A percentile compares a stretch with the other conserved stretches of the same genome.
Conservation (phyloP, 768 basidiomycete species). For the Gloeopeniophorella convolvens region DNA sequence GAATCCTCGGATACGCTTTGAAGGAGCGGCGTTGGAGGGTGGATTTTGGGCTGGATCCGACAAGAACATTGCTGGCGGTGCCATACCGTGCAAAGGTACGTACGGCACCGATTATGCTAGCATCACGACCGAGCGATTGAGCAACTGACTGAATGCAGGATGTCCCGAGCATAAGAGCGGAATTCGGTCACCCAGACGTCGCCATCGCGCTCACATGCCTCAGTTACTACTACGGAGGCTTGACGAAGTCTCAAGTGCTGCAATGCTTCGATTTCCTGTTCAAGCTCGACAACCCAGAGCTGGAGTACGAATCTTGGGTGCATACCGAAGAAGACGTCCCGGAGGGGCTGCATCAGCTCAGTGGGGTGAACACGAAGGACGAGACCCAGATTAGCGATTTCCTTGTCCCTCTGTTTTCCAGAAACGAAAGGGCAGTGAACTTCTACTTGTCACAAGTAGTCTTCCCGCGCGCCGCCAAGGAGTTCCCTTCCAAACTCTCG, state of each 20-base stretch:
- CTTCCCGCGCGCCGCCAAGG: slow-evolving; percentile 44
- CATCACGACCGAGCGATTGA: no score
- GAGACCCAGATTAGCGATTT: slow-evolving; percentile 24
- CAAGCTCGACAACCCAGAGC: slow-evolving; percentile 35
- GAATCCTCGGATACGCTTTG: slow-evolving; percentile 35
- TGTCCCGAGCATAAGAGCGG: slow-evolving; percentile 37
- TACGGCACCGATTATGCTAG: no score
- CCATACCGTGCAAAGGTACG: slow-evolving; percentile 41
- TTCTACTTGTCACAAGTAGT: slow-evolving; percentile 43
- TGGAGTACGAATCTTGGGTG: slow-evolving; percentile 39
- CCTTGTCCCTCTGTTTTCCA: slow-evolving; percentile 32
- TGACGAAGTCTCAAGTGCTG: slow-evolving; percentile 34
- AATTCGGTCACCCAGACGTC: slow-evolving; percentile 50
- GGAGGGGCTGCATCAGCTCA: slow-evolving; percentile 26
- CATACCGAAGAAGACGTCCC: slow-evolving; percentile 25
- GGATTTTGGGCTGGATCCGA: slow-evolving; percentile 41
- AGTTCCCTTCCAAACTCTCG: slow-evolving; percentile 41
- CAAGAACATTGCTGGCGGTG: slow-evolving; percentile 41
- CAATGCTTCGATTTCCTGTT: slow-evolving; percentile 33
- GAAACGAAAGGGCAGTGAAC: slow-evolving; percentile 35
- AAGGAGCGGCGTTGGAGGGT: slow-evolving; percentile 42
- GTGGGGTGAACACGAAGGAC: slow-evolving; percentile 39
- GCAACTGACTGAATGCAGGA: slow-evolving; percentile 28
- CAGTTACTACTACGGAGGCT: slow-evolving; percentile 43
- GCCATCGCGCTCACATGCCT: slow-evolving; percentile 40